Base-by-base conservation (phyloP, 2,329 filamentous ascomycete species). In the Fusarium sp. region DNA sequence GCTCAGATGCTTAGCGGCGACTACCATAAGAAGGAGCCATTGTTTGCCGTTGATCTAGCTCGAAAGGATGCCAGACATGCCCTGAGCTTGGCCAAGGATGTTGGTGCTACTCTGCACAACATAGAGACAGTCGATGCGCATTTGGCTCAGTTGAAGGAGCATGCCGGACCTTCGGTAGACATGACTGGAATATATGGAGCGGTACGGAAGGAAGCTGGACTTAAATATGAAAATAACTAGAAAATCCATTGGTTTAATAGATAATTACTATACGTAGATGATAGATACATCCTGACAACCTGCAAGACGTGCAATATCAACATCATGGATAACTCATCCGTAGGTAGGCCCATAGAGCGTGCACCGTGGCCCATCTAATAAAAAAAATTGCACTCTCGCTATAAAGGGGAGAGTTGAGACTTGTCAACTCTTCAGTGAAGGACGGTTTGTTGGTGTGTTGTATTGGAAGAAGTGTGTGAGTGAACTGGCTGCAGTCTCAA, bases 131-230 rank as follows among this genome's bases (percentile, higher is more conserved):
- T 85, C 1, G 90, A 94, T 79, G 83, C 80, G 27, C 91, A 96
- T 77, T 79, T 97, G 73, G 84, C 84, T 59, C 81, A 83, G 61
- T 89, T 97, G 2, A 90, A 92, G 78, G 87, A 90, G 62, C 84
- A 93, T 55, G 75, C 74, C 51, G 93, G 92, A 0, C 84, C 86
- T 46, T 88, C 84, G 70, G 93, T 93, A 0, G 94, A 97, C 79
- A 87, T 97, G 77, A 90, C 92, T 2, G 90, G 87, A 10, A 90
- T 97, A 36, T 97, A 97, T 80, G 93, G 93, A 0, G 90, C 90
- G 2, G 89, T 91, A 59, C 87, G 93, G 73, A 83, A 90, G 80
- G 90, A 93, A 76, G 87, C 86, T 27, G 93, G 93, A 0, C 79
- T 97, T 73, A 85, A 88, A 59, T 97, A 89, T 80, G 91, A 92